Evolutionary conservation across 805 yeast species (phyloP).

Genomic region (Suhomyces canberraensis): DNA sequence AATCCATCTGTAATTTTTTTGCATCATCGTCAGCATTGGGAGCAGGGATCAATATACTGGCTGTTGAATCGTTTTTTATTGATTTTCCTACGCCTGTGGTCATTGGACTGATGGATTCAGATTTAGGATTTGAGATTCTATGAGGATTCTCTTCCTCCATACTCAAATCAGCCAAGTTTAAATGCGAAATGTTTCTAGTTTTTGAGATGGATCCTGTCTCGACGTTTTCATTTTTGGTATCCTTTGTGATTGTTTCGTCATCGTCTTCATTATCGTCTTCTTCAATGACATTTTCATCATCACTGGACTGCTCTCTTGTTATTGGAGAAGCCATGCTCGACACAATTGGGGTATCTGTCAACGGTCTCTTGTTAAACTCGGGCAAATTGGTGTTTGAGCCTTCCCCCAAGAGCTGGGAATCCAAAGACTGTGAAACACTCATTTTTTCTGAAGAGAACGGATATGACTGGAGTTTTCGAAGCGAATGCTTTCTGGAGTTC

Average conservation of each 20-base stretch:
- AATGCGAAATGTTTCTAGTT: slow-evolving; percentile 38
- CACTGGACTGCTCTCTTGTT: slow-evolving; percentile 27
- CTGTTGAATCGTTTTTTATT: slow-evolving; percentile 1
- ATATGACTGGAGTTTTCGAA: slow-evolving; percentile 11
- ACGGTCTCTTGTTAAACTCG: slow-evolving; percentile 66
- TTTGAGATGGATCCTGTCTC: background rate
- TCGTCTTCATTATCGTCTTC: slow-evolving; percentile 2
- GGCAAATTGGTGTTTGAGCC: slow-evolving; percentile 34
- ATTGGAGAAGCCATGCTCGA: slow-evolving; percentile 57
- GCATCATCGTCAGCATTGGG: slow-evolving; percentile 3
- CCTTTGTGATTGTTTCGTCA: too few species aligned
- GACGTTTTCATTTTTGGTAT: background rate
- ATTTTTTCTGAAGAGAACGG: slow-evolving; percentile 10
- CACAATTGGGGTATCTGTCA: slow-evolving; percentile 70
- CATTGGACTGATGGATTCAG: slow-evolving; percentile 21
- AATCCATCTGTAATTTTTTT: slow-evolving; percentile 7
- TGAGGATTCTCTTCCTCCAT: slow-evolving; percentile 6
- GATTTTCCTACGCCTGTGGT: slow-evolving; percentile 6
- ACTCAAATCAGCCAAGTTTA: slow-evolving; percentile 34
- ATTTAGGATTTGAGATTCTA: background rate
- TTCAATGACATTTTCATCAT: slow-evolving; percentile 23
- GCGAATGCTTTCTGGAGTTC: slow-evolving; percentile 15
- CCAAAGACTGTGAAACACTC: slow-evolving; percentile 9
- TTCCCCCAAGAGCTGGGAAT: slow-evolving; percentile 8
- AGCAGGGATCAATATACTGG: slow-evolving; percentile 1